Percentiles rank a stretch among this genome's conserved stretches.
phyloP scores from a whole-genome alignment of 805 yeast genomes.

The Nakazawaea laoshanensis region DNA sequence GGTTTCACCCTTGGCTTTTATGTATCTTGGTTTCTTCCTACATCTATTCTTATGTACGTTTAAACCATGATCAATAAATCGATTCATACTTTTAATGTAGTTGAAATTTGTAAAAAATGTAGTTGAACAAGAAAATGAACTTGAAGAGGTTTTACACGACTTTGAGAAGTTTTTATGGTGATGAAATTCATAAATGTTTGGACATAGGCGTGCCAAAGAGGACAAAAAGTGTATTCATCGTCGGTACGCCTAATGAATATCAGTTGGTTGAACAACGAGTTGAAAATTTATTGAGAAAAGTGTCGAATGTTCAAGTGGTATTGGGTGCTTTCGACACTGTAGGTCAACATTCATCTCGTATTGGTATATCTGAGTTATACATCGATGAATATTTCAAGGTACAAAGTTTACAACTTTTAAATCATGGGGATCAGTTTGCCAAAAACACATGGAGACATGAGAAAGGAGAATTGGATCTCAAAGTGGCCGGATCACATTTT shows the following conservation, averaged over 20 bases:
- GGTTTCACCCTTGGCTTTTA: slow-evolving; percentile 24
- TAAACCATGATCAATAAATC: background rate
- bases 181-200: no score
- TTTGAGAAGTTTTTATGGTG: no score
- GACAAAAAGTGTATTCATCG: no score
- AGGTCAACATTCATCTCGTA: background rate
- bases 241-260: no score
- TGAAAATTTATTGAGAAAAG: no score
- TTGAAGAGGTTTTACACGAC: no score
- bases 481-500: background rate
- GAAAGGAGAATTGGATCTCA: slow-evolving; percentile 2
- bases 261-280: no score
- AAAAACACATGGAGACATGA: slow-evolving; percentile 4
- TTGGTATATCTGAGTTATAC: slow-evolving; percentile 7
- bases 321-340: slow-evolving; percentile 8
- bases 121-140: no score
- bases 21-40: background rate
- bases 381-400: background rate
- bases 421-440: background rate
- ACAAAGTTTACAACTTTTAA: background rate
- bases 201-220: no score
- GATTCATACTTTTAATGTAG: background rate
- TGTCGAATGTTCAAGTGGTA: slow-evolving; percentile 3
- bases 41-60: background rate
- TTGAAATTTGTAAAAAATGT: background rate